Percentiles rank a stretch among this genome's conserved stretches.
phyloP scores from a whole-genome alignment of 2,329 filamentous ascomycete species.

The Colletotrichum cuscutae region DNA sequence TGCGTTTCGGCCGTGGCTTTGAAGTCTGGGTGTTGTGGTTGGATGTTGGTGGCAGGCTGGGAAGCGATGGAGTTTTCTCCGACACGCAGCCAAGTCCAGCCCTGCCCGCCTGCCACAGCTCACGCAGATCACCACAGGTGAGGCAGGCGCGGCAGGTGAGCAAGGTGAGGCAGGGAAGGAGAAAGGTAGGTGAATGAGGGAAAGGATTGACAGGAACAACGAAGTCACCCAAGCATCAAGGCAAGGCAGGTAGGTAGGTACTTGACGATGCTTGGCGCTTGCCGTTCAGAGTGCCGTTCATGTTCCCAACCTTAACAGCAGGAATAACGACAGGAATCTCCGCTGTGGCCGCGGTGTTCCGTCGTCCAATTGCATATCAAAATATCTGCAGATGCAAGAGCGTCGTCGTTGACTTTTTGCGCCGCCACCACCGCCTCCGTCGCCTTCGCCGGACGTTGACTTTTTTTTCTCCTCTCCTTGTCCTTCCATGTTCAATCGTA shows the following conservation, averaged over 20 bases:
- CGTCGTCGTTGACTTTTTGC: not conserved
- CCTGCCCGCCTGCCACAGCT: not conserved
- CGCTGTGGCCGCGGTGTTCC: no score
- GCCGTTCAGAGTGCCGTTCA: not conserved
- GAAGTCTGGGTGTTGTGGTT: not conserved
- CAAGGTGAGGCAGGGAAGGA: not conserved
- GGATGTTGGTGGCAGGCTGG: not conserved
- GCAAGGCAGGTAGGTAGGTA: not conserved
- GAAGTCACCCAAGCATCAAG: not conserved
- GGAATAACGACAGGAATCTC: no score
- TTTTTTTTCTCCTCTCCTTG: not conserved
- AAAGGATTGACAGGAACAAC: not conserved
- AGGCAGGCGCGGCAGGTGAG: not conserved
- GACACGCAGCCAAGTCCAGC: not conserved
- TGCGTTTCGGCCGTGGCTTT: not conserved
- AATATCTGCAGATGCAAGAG: not conserved
- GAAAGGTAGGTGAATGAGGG: not conserved
- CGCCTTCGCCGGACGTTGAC: not conserved
- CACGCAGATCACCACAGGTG: not conserved
- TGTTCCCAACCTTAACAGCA: not conserved
- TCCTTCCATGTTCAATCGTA: not conserved
- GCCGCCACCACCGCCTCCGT: not conserved
- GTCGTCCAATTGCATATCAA: not conserved
- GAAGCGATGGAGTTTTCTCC: not conserved
- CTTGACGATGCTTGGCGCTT: not conserved